These are phyloP conservation scores for Paxillus involutus DNA, from an alignment of 768 basidiomycete species.

Conservation along the genomic window DNA sequence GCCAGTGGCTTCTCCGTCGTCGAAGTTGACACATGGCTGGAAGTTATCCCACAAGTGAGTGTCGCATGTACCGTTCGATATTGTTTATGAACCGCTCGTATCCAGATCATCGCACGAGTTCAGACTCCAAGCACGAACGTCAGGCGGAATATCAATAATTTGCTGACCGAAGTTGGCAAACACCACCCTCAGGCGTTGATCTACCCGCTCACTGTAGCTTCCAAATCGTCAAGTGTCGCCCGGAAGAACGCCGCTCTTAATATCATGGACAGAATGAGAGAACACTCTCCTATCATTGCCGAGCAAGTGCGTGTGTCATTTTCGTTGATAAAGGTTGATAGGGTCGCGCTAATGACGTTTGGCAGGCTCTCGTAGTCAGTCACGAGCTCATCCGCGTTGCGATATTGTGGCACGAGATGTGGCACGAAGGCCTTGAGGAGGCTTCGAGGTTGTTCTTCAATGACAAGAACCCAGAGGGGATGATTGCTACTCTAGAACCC, in stretches of 20 bases:
- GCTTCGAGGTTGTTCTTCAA: slow-evolving; percentile 96
- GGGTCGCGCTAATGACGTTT: slow-evolving; percentile 3
- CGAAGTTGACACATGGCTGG: slow-evolving; percentile 96
- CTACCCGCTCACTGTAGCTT: slow-evolving; percentile 93
- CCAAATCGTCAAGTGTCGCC: slow-evolving; percentile 85
- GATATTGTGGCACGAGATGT: slow-evolving; percentile 97
- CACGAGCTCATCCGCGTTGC: slow-evolving; percentile 96
- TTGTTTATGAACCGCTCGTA: background rate
- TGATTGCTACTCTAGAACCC: slow-evolving; percentile 92
- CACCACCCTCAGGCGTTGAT: slow-evolving; percentile 97
- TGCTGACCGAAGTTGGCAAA: slow-evolving; percentile 91
- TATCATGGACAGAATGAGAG: slow-evolving; percentile 92
- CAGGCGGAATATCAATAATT: slow-evolving; percentile 82
- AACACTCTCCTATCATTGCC: slow-evolving; percentile 86
- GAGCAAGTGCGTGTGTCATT: slow-evolving; percentile 60
- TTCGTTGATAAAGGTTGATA: background rate
- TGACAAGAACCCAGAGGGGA: slow-evolving; percentile 94
- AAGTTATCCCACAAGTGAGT: slow-evolving; percentile 93
- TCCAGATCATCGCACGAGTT: slow-evolving; percentile 94
- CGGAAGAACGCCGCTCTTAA: slow-evolving; percentile 79
- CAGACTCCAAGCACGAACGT: slow-evolving; percentile 91
- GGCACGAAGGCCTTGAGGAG: slow-evolving; percentile 98
- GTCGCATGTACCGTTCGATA: background rate
- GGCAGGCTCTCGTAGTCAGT: slow-evolving; percentile 81
- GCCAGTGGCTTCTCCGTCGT: slow-evolving; percentile 83